Evolutionary conservation across 2,329 filamentous ascomycete genomes (phyloP), one percentile per base, ranked within the genome.

Genomic region (Cryphonectria naterciae): DNA sequence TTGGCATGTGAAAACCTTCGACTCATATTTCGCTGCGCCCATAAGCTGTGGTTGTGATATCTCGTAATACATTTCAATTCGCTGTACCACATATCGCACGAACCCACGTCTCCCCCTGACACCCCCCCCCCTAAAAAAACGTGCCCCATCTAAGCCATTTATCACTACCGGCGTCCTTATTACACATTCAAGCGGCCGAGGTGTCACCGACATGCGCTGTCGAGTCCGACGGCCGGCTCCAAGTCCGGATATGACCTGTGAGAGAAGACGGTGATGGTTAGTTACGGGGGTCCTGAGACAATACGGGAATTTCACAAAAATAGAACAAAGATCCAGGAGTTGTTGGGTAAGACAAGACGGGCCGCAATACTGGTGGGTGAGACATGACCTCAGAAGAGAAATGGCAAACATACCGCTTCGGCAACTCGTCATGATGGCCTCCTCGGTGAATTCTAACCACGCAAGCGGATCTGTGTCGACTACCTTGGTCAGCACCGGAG

Each of bases 371-470:
- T 52, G 25, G 43, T 25, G 28, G 37, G 46, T n/a, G 39, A 66
- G 13, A 39, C 22, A 39, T 19, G n/a, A 17, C 49, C 43, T 22
- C 17, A 37, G 41, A 28, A 56, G 10, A 70, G 32, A 32, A 54
- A 43, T 39, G 5, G 25, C 39, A 19, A 37, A 85, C 91, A 81
- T 84, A 97, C 95, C 95, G 82, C 91, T 93, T 78, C 94, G 92
- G 82, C 94, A 98, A 75, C 93, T 94, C 49, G 94, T 98, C 77
- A 98, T 91, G 75, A 99, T 97, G 74, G 92, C 92, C 76, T 97
- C 91, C 79, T 98, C 92, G 68, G 95, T 95, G 77, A 99, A 99
- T n/a, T 91, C 93, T 54, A 99, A 82, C 92, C 95, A 97, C 79
- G 90, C 93, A 62, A 97, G 85, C 68, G 95, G 94, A 80, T 98